phyloP scores from a whole-genome alignment of 257 asterid species.

The Solanum raphanifolium region DNA sequence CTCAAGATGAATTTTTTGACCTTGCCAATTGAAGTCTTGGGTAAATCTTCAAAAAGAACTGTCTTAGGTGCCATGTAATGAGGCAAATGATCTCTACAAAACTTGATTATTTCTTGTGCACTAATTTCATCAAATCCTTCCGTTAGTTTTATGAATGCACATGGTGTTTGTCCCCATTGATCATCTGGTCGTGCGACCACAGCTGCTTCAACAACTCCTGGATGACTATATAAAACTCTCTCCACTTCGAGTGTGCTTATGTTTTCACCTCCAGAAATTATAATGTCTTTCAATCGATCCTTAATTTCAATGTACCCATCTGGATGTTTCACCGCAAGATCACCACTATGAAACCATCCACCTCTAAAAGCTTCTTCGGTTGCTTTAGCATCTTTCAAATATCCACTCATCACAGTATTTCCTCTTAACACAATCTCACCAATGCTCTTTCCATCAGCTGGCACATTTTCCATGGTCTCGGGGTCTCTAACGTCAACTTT shows the following conservation, averaged over 20 bases:
- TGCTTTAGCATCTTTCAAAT: not conserved
- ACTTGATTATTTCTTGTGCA: conserved; percentile 8
- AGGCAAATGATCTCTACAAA: not conserved
- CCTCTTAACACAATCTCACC: conserved; percentile 26
- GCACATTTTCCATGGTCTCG: conserved; percentile 1
- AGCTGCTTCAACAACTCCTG: conserved; percentile 19
- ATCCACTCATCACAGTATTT: conserved; percentile 6
- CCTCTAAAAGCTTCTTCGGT: not conserved
- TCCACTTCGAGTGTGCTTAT: conserved; percentile 21
- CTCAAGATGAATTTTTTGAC: conserved; percentile 10
- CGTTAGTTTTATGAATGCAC: conserved; percentile 21
- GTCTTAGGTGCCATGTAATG: conserved; percentile 1
- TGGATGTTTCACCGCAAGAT: not conserved
- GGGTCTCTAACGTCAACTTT: not conserved
- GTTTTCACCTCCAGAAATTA: conserved; percentile 5
- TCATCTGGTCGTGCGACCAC: conserved; percentile 16
- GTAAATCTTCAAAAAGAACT: not conserved
- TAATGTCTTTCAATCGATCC: conserved; percentile 17
- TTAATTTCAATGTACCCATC: conserved; percentile 17
- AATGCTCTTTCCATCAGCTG: conserved; percentile 15
- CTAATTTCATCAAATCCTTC: conserved; percentile 4
- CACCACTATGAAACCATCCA: not conserved
- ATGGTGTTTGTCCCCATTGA: conserved; percentile 11
- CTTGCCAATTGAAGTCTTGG: conserved; percentile 20
- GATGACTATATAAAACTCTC: conserved; percentile 20